Evolutionary conservation across 2,329 filamentous ascomycete genomes (phyloP).

Genomic region (Cladobotryum mycophilum): DNA sequence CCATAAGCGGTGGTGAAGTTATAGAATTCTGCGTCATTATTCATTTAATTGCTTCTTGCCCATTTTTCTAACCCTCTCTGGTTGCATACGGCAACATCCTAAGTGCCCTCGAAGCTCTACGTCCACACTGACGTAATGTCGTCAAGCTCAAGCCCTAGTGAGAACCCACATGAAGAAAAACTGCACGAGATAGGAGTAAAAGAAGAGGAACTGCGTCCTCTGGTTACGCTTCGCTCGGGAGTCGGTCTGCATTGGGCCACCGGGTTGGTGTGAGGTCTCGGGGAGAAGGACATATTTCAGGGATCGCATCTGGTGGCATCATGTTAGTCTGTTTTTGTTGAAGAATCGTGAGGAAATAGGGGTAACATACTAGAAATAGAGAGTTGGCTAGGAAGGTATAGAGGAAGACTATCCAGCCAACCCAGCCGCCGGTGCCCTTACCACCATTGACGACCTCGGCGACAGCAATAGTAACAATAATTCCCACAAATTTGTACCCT

Average conservation of each 20-base stretch:
- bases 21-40: no score
- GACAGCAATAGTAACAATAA: slow-evolving; percentile 79
- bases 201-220: slow-evolving; percentile 84
- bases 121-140: background rate
- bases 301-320: slow-evolving; percentile 65
- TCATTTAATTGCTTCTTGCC: no score
- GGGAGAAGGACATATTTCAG: slow-evolving; percentile 93
- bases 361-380: slow-evolving; percentile 72
- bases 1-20: no score
- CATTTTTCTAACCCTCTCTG: no score
- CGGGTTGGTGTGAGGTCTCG: slow-evolving; percentile 62
- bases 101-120: no score
- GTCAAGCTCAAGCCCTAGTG: slow-evolving; percentile 34
- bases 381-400: slow-evolving; percentile 95
- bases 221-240: slow-evolving; percentile 80
- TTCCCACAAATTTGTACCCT: slow-evolving; percentile 97
- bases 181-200: slow-evolving; percentile 92
- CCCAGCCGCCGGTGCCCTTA: slow-evolving; percentile 77
- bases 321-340: slow-evolving; percentile 10
- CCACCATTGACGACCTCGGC: slow-evolving; percentile 73
- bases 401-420: slow-evolving; percentile 80
- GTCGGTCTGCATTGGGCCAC: slow-evolving; percentile 61
- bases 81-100: no score
- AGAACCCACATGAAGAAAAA: slow-evolving; percentile 87
- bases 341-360: background rate